Percentiles rank a stretch among this genome's conserved stretches.
phyloP scores from a whole-genome alignment of 2,329 filamentous ascomycete species.

The Phialophora tarda region DNA sequence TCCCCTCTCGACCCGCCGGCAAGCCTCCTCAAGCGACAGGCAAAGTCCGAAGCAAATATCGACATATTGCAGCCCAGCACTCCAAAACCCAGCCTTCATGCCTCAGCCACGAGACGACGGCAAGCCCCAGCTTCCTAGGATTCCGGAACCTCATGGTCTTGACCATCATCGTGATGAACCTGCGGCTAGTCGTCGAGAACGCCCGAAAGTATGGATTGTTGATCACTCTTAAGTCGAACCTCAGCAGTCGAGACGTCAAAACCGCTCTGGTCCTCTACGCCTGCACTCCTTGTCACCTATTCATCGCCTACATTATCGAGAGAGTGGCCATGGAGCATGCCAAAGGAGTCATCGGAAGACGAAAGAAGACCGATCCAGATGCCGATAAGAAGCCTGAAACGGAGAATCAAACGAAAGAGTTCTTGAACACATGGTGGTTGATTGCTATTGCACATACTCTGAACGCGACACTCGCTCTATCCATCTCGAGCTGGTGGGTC shows the following conservation, averaged over 20 bases:
- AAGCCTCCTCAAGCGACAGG: conserved; percentile 14
- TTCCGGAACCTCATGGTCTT: conserved; percentile 97
- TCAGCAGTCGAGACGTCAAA: conserved; percentile 75
- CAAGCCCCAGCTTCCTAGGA: conserved; percentile 82
- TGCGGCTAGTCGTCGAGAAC: conserved; percentile 95
- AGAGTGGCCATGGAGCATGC: conserved; percentile 80
- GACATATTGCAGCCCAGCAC: conserved; percentile 89
- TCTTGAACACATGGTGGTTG: conserved; percentile 77
- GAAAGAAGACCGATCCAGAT: conserved; percentile 58
- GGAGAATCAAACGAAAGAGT: conserved; percentile 66
- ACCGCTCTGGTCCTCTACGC: conserved; percentile 80
- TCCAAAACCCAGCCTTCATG: conserved; percentile 73
- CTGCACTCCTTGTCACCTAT: conserved; percentile 86
- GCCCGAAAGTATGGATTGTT: conserved; percentile 80
- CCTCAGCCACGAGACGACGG: conserved; percentile 79
- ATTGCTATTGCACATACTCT: conserved; percentile 80
- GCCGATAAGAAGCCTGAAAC: conserved; percentile 60
- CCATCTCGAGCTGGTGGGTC: conserved; percentile 80
- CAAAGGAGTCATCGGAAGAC: conserved; percentile 66
- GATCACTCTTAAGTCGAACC: conserved; percentile 88
- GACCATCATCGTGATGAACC: conserved; percentile 87
- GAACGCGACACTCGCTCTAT: conserved; percentile 82
- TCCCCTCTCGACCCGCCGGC: conserved; percentile 22
- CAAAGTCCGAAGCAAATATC: conserved; percentile 67
- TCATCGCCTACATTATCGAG: conserved; percentile 90